Conservation (phyloP, 2,329 filamentous ascomycete genomes). For the Diaporthe sp. region DNA sequence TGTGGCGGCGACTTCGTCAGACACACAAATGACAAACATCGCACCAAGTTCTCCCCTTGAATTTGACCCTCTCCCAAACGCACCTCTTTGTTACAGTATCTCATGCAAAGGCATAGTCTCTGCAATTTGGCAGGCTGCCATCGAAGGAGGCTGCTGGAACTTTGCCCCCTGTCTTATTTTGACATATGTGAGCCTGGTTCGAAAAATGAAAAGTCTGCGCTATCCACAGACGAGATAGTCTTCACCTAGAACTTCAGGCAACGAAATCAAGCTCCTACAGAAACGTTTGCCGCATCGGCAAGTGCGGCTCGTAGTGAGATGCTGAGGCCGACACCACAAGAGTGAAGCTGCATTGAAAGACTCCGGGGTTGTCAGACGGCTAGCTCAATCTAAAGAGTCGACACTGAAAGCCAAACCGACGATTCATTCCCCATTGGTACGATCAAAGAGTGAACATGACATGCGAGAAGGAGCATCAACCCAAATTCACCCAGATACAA, state of each 20-base stretch:
- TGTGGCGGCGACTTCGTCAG: neutral
- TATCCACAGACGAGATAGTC: neutral
- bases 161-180: too few species aligned
- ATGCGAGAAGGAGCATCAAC: too few species aligned
- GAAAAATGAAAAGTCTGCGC: neutral
- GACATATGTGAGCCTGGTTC: neutral
- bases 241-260: neutral
- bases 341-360: too few species aligned
- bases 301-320: neutral
- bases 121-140: too few species aligned
- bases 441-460: too few species aligned
- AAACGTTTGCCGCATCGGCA: neutral
- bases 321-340: too few species aligned
- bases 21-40: neutral
- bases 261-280: neutral
- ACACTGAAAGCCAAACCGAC: too few species aligned
- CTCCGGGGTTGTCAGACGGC: too few species aligned
- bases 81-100: neutral
- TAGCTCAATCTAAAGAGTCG: too few species aligned
- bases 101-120: neutral
- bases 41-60: neutral
- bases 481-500: too few species aligned
- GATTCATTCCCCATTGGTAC: too few species aligned
- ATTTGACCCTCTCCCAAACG: neutral
- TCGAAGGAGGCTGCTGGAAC: too few species aligned